Evolutionary conservation across 345 rosid genomes (phyloP).

Genomic region (Pugionium cornutum): DNA sequence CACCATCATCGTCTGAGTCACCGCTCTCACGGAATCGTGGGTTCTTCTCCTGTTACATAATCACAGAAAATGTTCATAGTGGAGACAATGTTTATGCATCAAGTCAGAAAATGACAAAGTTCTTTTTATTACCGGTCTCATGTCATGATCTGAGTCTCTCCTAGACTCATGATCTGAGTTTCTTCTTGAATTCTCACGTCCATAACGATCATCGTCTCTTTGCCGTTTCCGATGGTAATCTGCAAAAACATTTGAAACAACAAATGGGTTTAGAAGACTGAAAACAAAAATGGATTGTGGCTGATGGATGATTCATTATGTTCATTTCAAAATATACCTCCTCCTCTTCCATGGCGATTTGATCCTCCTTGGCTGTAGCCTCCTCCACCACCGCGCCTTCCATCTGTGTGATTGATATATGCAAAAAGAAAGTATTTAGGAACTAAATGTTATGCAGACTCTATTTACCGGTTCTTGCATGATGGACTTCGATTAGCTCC

Average conservation of each 20-base stretch:
- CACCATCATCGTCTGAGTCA: constrained; percentile 93
- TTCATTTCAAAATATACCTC: constrained; percentile 40
- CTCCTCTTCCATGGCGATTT: constrained; percentile 66
- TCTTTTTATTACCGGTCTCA: constrained; percentile 37
- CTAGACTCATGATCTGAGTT: constrained; percentile 54
- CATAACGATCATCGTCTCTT: constrained; percentile 82
- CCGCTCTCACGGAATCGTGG: constrained; percentile 98
- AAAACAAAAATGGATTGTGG: neutral
- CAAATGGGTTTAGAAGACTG: neutral
- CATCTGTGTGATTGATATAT: constrained; percentile 54
- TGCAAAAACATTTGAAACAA: constrained; percentile 18
- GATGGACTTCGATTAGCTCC: neutral
- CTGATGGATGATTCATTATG: constrained; percentile 9
- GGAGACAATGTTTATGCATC: too few relatives aligned
- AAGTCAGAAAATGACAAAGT: too few relatives aligned
- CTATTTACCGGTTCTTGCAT: neutral
- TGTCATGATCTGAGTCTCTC: constrained; percentile 37
- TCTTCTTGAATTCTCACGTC: constrained; percentile 68
- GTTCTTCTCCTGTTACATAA: constrained; percentile 74
- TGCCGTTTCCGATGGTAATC: constrained; percentile 78
- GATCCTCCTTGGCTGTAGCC: constrained; percentile 69
- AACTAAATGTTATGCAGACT: constrained; percentile 6
- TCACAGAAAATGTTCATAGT: too few relatives aligned
- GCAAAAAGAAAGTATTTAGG: neutral
- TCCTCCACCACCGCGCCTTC: constrained; percentile 55